These are phyloP conservation scores for Trichoderma lentiforme DNA, from an alignment of 2,329 filamentous ascomycete genomes.

Conservation along the genomic window DNA sequence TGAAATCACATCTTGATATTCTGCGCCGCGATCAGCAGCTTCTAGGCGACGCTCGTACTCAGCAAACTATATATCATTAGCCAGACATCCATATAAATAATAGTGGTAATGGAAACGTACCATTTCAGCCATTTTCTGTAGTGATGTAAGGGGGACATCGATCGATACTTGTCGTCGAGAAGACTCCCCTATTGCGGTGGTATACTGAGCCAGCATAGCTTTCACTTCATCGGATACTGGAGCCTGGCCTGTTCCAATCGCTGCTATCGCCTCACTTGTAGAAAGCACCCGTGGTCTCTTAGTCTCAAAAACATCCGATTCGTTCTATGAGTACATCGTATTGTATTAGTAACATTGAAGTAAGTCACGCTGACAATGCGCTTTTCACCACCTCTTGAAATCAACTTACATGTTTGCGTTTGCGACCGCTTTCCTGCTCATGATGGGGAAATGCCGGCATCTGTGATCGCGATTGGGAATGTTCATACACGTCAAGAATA, in stretches of 20 bases:
- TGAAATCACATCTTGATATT: slow-evolving; percentile 42
- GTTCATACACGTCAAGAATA: slow-evolving; percentile 47
- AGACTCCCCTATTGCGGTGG: slow-evolving; percentile 17
- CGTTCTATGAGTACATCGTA: slow-evolving; percentile 26
- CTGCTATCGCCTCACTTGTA: slow-evolving; percentile 21
- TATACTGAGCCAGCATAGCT: slow-evolving; percentile 27
- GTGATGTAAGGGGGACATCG: slow-evolving; percentile 30
- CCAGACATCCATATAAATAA: background rate
- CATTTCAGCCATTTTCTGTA: slow-evolving; percentile 40
- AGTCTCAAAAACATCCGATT: slow-evolving; percentile 30
- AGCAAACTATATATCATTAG: slow-evolving; percentile 25
- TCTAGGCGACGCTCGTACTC: slow-evolving; percentile 30
- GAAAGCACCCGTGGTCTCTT: slow-evolving; percentile 31
- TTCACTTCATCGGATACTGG: slow-evolving; percentile 34
- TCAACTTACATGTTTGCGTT: slow-evolving; percentile 47
- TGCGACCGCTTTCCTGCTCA: slow-evolving; percentile 35
- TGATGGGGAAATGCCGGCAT: slow-evolving; percentile 19
- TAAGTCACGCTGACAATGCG: background rate
- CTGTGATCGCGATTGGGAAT: slow-evolving; percentile 37
- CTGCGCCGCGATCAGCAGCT: slow-evolving; percentile 30
- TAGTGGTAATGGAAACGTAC: slow-evolving; percentile 27
- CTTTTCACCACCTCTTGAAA: background rate
- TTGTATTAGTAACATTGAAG: background rate
- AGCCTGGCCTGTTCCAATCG: slow-evolving; percentile 26
- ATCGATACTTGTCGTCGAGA: slow-evolving; percentile 24